Percentiles rank a stretch among this genome's conserved stretches.
phyloP scores from a whole-genome alignment of 805 yeast genomes.

The Lipomyces lipofer region DNA sequence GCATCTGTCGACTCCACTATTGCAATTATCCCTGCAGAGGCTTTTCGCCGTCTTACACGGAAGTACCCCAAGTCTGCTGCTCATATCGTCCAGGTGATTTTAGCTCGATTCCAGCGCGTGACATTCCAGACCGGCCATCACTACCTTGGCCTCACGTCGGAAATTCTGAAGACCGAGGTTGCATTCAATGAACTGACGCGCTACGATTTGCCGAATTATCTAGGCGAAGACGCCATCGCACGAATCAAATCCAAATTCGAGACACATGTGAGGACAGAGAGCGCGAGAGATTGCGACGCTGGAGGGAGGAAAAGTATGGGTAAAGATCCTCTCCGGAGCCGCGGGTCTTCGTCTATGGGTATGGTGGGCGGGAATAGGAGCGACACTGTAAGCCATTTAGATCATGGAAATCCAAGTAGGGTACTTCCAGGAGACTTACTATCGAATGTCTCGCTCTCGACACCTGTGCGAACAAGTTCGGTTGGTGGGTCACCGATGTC shows the following conservation, averaged over 20 bases:
- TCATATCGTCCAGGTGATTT: conserved; percentile 89
- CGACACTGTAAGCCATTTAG: neutral
- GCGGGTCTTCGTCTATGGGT: neutral
- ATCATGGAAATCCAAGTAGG: neutral
- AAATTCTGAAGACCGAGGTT: conserved; percentile 74
- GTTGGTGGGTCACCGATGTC: neutral
- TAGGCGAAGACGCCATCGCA: conserved; percentile 58
- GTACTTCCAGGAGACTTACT: conserved; percentile 5
- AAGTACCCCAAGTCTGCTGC: conserved; percentile 88
- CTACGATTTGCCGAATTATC: conserved; percentile 61
- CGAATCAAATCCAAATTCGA: conserved; percentile 39
- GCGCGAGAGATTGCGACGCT: neutral
- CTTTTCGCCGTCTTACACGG: conserved; percentile 68
- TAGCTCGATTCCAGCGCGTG: conserved; percentile 82
- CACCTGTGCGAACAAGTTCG: neutral
- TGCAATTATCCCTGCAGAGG: conserved; percentile 85
- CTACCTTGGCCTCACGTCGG: conserved; percentile 80
- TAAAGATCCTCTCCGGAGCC: neutral
- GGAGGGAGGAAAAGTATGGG: neutral
- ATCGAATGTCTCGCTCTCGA: neutral
- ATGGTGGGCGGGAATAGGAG: neutral
- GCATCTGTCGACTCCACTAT: conserved; percentile 78
- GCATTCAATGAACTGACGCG: conserved; percentile 50
- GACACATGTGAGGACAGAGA: neutral
- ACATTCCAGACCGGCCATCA: conserved; percentile 88